Evolutionary conservation across 2,329 filamentous ascomycete species (phyloP).

Genomic region (Sporothrix mexicana): DNA sequence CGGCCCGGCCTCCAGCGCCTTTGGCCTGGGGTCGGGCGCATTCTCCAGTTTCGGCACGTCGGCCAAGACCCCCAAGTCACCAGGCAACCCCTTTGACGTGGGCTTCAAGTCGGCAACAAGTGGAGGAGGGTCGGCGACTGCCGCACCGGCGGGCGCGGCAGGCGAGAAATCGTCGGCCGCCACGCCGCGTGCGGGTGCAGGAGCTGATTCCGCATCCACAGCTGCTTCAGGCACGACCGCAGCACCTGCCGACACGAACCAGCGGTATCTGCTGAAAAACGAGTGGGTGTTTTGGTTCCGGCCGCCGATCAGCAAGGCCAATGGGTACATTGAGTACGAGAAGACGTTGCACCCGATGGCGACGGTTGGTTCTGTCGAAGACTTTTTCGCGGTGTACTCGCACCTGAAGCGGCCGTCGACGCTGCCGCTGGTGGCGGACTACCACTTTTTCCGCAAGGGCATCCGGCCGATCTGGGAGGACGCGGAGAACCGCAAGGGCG

Average conservation of each 20-base stretch:
- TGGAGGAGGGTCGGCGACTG: slow-evolving; percentile 40
- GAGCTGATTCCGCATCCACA: slow-evolving; percentile 41
- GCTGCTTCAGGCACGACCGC: slow-evolving; percentile 38
- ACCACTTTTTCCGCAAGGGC: slow-evolving; percentile 96
- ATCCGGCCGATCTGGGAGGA: slow-evolving; percentile 99
- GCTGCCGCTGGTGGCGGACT: slow-evolving; percentile 91
- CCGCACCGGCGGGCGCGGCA: slow-evolving; percentile 46
- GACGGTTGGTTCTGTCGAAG: slow-evolving; percentile 79
- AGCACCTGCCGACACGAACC: slow-evolving; percentile 46
- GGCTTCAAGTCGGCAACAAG: slow-evolving; percentile 58
- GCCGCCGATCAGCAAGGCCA: slow-evolving; percentile 94
- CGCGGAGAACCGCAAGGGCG: slow-evolving; percentile 92
- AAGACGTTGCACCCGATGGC: slow-evolving; percentile 92
- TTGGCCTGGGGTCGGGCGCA: slow-evolving; percentile 90
- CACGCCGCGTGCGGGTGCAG: slow-evolving; percentile 46
- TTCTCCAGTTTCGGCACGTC: slow-evolving; percentile 93
- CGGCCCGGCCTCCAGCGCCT: slow-evolving; percentile 80
- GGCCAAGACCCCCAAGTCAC: slow-evolving; percentile 84
- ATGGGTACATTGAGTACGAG: slow-evolving; percentile 86
- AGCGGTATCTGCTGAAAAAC: slow-evolving; percentile 71
- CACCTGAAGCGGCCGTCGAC: slow-evolving; percentile 89
- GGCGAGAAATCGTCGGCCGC: slow-evolving; percentile 68
- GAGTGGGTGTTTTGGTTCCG: slow-evolving; percentile 98
- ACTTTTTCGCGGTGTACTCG: slow-evolving; percentile 87
- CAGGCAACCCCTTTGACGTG: slow-evolving; percentile 80